These are phyloP conservation scores for Micractinium sp. DNA, from an alignment of 139 green algal genomes.

Conservation along the genomic window DNA sequence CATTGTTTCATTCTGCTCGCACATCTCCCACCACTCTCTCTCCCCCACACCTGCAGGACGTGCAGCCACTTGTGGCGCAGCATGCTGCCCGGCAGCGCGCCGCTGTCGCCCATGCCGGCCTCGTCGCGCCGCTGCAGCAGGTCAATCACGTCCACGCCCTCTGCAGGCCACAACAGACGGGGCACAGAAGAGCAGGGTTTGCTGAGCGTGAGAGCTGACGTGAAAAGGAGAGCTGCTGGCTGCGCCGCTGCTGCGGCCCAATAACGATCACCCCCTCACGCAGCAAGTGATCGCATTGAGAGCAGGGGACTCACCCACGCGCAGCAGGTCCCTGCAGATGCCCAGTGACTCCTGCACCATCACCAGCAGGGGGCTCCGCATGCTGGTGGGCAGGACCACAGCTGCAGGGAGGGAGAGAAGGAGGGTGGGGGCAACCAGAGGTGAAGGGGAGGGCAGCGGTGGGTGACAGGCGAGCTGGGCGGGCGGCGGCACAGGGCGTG, in stretches of 20 bases:
- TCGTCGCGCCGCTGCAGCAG: slow-evolving; percentile 19
- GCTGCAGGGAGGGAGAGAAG: neutral
- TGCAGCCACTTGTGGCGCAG: slow-evolving; percentile 22
- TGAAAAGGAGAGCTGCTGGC: neutral
- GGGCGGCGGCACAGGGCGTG: no score
- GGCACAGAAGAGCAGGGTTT: no score
- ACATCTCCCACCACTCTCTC: no score
- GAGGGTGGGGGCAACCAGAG: neutral
- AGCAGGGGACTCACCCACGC: neutral
- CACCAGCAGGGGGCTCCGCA: neutral
- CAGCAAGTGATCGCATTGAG: no score
- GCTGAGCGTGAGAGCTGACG: neutral
- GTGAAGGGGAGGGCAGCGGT: neutral
- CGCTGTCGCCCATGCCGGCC: neutral
- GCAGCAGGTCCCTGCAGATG: slow-evolving; percentile 21
- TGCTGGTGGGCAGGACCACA: neutral
- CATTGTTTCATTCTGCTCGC: no score
- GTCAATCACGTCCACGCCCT: slow-evolving; percentile 11
- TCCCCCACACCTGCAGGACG: slow-evolving; percentile 1
- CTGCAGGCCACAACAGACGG: no score
- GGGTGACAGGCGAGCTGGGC: neutral
- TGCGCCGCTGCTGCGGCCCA: no score
- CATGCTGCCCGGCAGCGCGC: neutral
- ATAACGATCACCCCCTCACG: no score
- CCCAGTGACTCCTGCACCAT: slow-evolving; percentile 7